A percentile compares a stretch with the other conserved stretches of the same genome.
Evolutionary conservation across 2,329 filamentous ascomycete species (phyloP).

Genomic region (Bipolaris victoriae): DNA sequence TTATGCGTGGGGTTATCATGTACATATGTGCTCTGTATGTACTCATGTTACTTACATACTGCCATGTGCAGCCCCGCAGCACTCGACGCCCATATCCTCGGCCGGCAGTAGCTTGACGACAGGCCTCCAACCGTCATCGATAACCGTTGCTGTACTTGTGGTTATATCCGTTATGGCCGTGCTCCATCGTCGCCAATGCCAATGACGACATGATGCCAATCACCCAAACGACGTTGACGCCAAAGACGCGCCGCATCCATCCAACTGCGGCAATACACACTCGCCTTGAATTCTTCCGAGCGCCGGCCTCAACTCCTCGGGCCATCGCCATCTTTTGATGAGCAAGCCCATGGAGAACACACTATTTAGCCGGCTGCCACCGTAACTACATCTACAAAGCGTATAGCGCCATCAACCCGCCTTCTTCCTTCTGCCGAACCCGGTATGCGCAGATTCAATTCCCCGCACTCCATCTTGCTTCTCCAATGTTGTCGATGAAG

Average conservation of each 20-base stretch:
- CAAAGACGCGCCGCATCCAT: not conserved
- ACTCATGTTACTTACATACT: not conserved
- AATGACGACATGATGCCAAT: slow-evolving; percentile 3
- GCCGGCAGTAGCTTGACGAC: not conserved
- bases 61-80: not conserved
- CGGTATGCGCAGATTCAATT: slow-evolving; percentile 21
- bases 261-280: not conserved
- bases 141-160: too few species aligned
- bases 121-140: not conserved
- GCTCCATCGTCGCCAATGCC: slow-evolving; percentile 1
- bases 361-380: slow-evolving; percentile 39
- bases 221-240: not conserved
- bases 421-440: slow-evolving; percentile 21
- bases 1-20: too few species aligned
- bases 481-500: slow-evolving; percentile 8
- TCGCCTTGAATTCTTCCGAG: not conserved
- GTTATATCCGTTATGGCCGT: not conserved
- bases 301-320: not conserved
- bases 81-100: not conserved
- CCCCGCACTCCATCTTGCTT: slow-evolving; percentile 24
- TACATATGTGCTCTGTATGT: too few species aligned
- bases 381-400: slow-evolving; percentile 19
- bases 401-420: slow-evolving; percentile 24
- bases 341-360: not conserved
- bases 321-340: not conserved